These are phyloP conservation scores for Discostella stelligeroides DNA, from an alignment of 108 stramenopile genomes.

Conservation along the genomic window DNA sequence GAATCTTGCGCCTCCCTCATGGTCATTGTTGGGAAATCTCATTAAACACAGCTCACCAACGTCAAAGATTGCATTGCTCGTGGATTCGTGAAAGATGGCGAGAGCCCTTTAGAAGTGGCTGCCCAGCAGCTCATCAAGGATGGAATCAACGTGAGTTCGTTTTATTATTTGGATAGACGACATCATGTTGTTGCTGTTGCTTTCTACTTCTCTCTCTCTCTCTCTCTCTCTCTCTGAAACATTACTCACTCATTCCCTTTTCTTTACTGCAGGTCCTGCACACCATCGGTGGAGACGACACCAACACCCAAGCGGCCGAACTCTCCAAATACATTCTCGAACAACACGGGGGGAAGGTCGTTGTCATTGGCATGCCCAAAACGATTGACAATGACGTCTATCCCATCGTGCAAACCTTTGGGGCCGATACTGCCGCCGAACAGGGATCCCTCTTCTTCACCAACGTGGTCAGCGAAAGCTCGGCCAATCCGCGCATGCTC, in stretches of 20 bases:
- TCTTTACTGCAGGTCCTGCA: conserved; percentile 84
- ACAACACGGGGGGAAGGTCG: conserved; percentile 79
- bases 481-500: conserved; percentile 92
- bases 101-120: conserved; percentile 84
- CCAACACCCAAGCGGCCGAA: conserved; percentile 91
- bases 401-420: conserved; percentile 89
- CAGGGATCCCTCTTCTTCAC: conserved; percentile 87
- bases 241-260: neutral
- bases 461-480: conserved; percentile 81
- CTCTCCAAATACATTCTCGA: conserved; percentile 85
- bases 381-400: conserved; percentile 88
- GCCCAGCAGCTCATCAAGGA: conserved; percentile 80
- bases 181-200: neutral
- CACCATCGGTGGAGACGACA: conserved; percentile 94
- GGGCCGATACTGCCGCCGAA: conserved; percentile 87
- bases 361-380: conserved; percentile 92
- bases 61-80: conserved; percentile 81
- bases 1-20: too few relatives aligned
- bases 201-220: too few relatives aligned
- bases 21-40: too few relatives aligned
- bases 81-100: conserved; percentile 79
- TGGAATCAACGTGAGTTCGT: conserved; percentile 55
- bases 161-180: too few relatives aligned
- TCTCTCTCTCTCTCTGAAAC: too few relatives aligned
- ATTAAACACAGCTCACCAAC: conserved; percentile 80